A percentile compares a stretch with the other conserved stretches of the same genome.
These are phyloP conservation scores for Gaillardinia entomophila DNA, from an alignment of 805 yeast genomes.

Conservation along the genomic window DNA sequence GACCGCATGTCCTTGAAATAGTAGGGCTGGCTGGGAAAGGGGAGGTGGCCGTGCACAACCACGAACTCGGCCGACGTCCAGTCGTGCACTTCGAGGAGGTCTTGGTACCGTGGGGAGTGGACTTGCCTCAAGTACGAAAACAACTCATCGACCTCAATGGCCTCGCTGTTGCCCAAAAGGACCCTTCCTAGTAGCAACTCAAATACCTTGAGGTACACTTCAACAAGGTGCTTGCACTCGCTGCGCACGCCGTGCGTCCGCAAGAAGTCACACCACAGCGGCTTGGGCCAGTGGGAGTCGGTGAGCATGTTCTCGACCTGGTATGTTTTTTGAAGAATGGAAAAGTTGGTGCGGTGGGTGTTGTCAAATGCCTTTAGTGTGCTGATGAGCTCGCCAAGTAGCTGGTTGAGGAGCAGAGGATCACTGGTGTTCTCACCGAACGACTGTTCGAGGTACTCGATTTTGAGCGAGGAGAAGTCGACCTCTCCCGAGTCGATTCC, in stretches of 20 bases:
- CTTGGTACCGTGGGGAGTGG: too few species aligned
- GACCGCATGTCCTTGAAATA: constrained; percentile 12
- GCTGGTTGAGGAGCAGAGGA: not conserved
- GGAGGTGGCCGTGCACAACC: constrained; percentile 14
- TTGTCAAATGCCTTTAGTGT: not conserved
- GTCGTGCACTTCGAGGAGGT: not conserved
- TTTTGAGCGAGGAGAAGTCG: constrained; percentile 22
- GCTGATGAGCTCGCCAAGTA: constrained; percentile 1
- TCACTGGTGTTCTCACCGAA: constrained; percentile 13
- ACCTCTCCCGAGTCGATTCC: constrained; percentile 16
- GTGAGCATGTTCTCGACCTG: constrained; percentile 21
- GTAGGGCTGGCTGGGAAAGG: constrained; percentile 12
- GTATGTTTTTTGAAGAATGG: constrained; percentile 21
- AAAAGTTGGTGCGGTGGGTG: constrained; percentile 14
- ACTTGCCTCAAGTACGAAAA: not conserved
- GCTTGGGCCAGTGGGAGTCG: constrained; percentile 30
- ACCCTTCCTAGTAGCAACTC: constrained; percentile 22
- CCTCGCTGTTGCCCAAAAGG: not conserved
- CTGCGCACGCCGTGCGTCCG: constrained; percentile 16
- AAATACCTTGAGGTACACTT: constrained; percentile 25
- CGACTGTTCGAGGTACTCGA: constrained; percentile 29
- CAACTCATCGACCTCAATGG: not conserved
- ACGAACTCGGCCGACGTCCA: not conserved
- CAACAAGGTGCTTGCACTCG: constrained; percentile 22
- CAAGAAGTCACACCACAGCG: constrained; percentile 33